These are phyloP conservation scores for Ogataea dorogensis DNA, from an alignment of 805 yeast species.

Conservation along the genomic window DNA sequence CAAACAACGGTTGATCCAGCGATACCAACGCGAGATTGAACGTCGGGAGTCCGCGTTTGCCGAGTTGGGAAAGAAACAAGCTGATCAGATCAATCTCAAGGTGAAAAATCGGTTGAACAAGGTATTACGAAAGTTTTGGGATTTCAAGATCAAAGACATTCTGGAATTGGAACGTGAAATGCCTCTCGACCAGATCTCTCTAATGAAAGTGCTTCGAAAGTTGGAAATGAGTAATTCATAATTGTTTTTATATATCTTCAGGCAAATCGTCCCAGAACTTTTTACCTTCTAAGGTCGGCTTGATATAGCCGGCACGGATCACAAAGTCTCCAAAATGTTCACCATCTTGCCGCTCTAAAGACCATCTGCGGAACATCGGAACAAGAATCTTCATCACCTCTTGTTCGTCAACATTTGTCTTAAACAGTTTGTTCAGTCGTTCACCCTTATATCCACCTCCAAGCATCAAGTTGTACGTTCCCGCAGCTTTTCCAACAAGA, in stretches of 20 bases:
- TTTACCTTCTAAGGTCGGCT: constrained; percentile 86
- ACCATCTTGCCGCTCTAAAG: constrained; percentile 83
- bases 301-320: constrained; percentile 81
- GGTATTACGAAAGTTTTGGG: constrained; percentile 49
- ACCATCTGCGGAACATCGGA: constrained; percentile 92
- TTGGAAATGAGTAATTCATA: constrained; percentile 18
- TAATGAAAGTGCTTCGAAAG: constrained; percentile 34
- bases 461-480: constrained; percentile 88
- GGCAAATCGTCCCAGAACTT: constrained; percentile 93
- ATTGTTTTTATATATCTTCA: constrained; percentile 53
- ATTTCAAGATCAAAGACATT: constrained; percentile 44
- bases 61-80: constrained; percentile 27
- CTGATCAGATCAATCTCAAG: constrained; percentile 35
- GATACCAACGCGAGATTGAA: constrained; percentile 23
- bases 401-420: constrained; percentile 86
- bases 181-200: constrained; percentile 25
- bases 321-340: constrained; percentile 96
- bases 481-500: constrained; percentile 90
- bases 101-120: constrained; percentile 43
- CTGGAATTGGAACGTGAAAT: constrained; percentile 45
- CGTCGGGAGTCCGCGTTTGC: constrained; percentile 21
- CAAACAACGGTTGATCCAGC: constrained; percentile 36
- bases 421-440: constrained; percentile 84
- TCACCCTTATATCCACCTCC: constrained; percentile 97
- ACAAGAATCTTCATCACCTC: constrained; percentile 75